Evolutionary conservation across 2,329 filamentous ascomycete species (phyloP), one percentile per base, ranked within the genome.

Genomic region (Pezicula radicicola): DNA sequence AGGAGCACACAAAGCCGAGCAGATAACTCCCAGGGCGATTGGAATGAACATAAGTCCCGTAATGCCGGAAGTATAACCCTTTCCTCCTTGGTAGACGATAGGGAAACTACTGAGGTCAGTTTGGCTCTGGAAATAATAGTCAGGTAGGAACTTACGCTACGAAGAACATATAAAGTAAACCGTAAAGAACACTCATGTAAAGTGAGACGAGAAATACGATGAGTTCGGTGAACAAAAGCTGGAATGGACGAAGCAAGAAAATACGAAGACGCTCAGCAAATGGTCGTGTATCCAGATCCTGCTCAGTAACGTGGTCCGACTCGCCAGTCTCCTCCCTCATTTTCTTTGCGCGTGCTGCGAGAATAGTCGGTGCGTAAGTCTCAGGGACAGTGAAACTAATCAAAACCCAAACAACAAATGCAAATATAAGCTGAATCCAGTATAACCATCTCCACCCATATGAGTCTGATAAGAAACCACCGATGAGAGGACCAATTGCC

Each of bases 321-420:
- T 89, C 80, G 19, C 85, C 84, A 1, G 88, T 87, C 30, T 83
- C 69, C 65, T 85, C 82, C 48, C 91, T 81, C 55, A 94, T 73
- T 67, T 89, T 88, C 63, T 78, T 76, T 3, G 91, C 91, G 12
- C 90, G 80, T 28, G 72, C 72, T 48, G 81, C 79, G 15, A 97
- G 80, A 47, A 96, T 84, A 0, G 83, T 88, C 0, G 91, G 90
- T 0, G 90, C 85, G 67, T 94, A 96, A 0, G 91, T 96, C 70
- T 96, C 91, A 1, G 90, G 89, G 0, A 96, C 86, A n/a, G 89
- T 94, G 70, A 95, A 92, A 28, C 85, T 87, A 68, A 94, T 91
- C 54, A 93, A 67, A 16, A 87, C 54, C 83, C 87, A 94, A 60
- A 87, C 80, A 46, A 85, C 66, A 13, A 77, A 84, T 25, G 87